A percentile compares a stretch with the other conserved stretches of the same genome.
Conservation (phyloP, 116 monocot genomes). For the Posidonia oceanica region DNA sequence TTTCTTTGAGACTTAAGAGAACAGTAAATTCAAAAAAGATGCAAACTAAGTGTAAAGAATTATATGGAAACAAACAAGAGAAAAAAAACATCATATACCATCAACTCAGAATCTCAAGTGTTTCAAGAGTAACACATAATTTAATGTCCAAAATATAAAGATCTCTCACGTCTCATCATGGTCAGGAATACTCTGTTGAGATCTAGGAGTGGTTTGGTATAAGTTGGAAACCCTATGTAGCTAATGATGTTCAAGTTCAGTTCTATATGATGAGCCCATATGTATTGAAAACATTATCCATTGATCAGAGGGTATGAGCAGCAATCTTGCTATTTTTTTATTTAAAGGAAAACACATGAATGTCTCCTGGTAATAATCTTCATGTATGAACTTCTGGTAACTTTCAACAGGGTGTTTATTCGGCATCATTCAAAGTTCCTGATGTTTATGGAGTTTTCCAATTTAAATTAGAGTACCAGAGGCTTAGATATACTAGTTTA, state of each 20-base stretch:
- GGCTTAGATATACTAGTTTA: constrained; percentile 78
- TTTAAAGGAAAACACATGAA: neutral
- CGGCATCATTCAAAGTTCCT: constrained; percentile 77
- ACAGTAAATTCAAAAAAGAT: no score
- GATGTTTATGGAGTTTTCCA: constrained; percentile 99
- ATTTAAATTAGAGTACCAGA: constrained; percentile 90
- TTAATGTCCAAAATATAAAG: no score
- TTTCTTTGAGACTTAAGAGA: no score
- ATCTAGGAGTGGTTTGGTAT: constrained; percentile 93
- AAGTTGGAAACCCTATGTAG: constrained; percentile 79
- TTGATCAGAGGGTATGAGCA: constrained; percentile 52
- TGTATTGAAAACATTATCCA: constrained; percentile 69
- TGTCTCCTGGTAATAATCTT: neutral
- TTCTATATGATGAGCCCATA: constrained; percentile 99
- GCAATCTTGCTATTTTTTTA: neutral
- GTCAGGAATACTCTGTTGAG: constrained; percentile 81
- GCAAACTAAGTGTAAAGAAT: no score
- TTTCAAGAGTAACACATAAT: no score
- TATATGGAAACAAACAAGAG: no score
- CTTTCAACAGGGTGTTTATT: constrained; percentile 58
- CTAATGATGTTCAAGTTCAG: constrained; percentile 95
- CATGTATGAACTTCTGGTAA: neutral
- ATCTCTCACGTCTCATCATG: neutral
- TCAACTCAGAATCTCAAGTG: no score
- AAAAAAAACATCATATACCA: no score